Evolutionary conservation across 2,329 filamentous ascomycete species (phyloP), one percentile per base, ranked within the genome.

Genomic region (Alternaria gaisen): DNA sequence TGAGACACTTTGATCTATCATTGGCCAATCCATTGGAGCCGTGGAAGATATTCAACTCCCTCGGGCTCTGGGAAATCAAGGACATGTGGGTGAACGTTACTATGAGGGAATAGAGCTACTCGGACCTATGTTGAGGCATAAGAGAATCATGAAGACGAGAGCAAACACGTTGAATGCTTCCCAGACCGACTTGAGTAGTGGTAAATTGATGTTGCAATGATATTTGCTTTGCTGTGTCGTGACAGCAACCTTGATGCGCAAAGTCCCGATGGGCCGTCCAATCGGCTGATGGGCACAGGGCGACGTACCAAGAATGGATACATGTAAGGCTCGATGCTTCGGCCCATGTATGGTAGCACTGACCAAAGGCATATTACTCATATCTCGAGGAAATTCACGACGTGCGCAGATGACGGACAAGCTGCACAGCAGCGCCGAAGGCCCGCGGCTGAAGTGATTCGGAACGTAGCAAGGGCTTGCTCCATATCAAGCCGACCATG

Each of bases 61-160:
- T 74, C 50, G 74, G 74, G 1, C 30, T 77, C 44, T 75, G 66
- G 64, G 68, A 71, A 55, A 76, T 76, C 22, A 67, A 58, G 51
- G 66, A 76, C 43, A 74, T 77, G 73, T 72, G 66, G 67, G 72
- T 76, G 9, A 65, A 76, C 65, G 71, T 77, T 43, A 72, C 64
- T 8, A 41, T 66, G 52, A 60, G 72, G 22, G 24, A 51, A 14
- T 71, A 53, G 65, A n/a, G 18, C 46, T n/a, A 38, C 14, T 24
- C n/a, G 5, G 14, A 30, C 11, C 18, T n/a, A 6, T 18, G 20
- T 8, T 2, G 12, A 14, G 18, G 20, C 16, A n/a, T 8, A 24
- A n/a, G 32, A n/a, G 16, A n/a, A 8, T 24, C 7, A 9, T 24
- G 1, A 16, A 1, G 12, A n/a, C 12, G 3, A 8, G 8, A 32